Percentiles rank a stretch among this genome's conserved stretches.
Evolutionary conservation across 2,329 filamentous ascomycete genomes (phyloP).

Genomic region (Nigrospora osmanthi): DNA sequence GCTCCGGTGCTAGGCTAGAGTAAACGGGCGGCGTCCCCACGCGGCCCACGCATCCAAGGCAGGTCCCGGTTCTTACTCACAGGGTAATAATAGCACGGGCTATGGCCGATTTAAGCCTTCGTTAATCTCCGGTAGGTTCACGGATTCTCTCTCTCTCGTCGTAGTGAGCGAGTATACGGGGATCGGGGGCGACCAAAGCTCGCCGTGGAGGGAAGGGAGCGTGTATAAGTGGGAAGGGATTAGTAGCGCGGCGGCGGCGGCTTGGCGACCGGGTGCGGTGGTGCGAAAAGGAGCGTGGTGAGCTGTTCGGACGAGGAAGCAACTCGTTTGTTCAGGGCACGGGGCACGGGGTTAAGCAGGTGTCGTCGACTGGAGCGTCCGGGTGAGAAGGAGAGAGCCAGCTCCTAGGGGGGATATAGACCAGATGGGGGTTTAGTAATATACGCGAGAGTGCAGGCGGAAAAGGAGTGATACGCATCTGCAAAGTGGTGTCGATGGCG

Average conservation of each 20-base stretch:
- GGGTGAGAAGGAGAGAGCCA: slow-evolving; percentile 42
- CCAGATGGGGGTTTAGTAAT: slow-evolving; percentile 31
- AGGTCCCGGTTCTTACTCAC: slow-evolving; percentile 33
- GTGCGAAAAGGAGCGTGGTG: slow-evolving; percentile 30
- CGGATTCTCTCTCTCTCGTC: slow-evolving; percentile 6
- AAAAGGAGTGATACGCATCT: slow-evolving; percentile 43
- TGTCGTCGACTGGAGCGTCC: slow-evolving; percentile 25
- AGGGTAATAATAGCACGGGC: slow-evolving; percentile 24
- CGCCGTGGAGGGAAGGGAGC: slow-evolving; percentile 6
- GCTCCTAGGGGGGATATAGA: slow-evolving; percentile 43
- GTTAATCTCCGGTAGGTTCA: slow-evolving; percentile 25
- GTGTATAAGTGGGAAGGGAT: slow-evolving; percentile 9
- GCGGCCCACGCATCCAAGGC: slow-evolving; percentile 20
- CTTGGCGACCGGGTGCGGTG: not conserved
- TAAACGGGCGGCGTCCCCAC: slow-evolving; percentile 18
- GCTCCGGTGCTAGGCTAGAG: slow-evolving; percentile 14
- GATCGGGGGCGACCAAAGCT: slow-evolving; percentile 2
- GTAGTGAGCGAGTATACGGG: not conserved
- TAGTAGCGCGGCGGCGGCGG: slow-evolving; percentile 8
- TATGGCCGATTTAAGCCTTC: slow-evolving; percentile 18
- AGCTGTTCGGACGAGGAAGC: slow-evolving; percentile 31
- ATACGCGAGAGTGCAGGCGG: slow-evolving; percentile 20
- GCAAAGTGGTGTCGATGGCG: slow-evolving; percentile 23
- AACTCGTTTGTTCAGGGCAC: slow-evolving; percentile 28
- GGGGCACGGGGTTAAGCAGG: too few species aligned